Base-by-base conservation (phyloP, 139 green algal species). In the Asterochloris sp. region DNA sequence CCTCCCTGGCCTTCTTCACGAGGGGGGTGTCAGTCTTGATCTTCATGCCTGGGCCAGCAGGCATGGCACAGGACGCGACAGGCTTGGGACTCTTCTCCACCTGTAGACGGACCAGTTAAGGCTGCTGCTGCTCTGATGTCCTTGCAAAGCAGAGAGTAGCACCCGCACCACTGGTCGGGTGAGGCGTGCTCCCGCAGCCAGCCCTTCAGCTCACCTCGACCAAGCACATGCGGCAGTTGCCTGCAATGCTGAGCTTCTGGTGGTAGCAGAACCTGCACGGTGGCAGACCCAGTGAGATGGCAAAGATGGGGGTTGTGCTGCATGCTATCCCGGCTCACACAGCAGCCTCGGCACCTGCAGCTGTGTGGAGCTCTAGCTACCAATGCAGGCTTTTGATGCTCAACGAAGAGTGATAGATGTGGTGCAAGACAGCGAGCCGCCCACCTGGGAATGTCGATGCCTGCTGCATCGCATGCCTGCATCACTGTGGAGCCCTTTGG, bases 221-320 rank as follows among this genome's bases (percentile, higher is more conserved):
- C 23, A 99, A 86, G 88, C 97, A 99, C 97, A 99, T 99, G 47
- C 97, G 89, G 89, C 97, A 99, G 89, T 99, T 99, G 69, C 97
- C 97, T 19, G 97, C 97, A 62, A 99, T 98, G 62, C 95, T 98
- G 6, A 99, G 92, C 11, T 94, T 90, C 85, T 98, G 95, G 77
- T 99, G 97, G 87, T 99, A 99, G 91, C 97, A 99, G 83, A 99
- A 99, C 78, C 97, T 97, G 87, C 83, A 79, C 24, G 61, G 74
- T 11, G 15, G 12, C 29, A 63, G 24, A 0, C 74, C 12, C 13
- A 10, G 1, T 23, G 74, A 21, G 38, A 54, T 54, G 38, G 38
- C 38, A 54, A 54, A 54, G 38, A 54, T 54, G 38, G 38, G 38
- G 38, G 2, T 54, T 54, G 38, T 54, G 38, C 38, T 6, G 38